Evolutionary conservation across 176 grass and related monocot genomes (phyloP).

Genomic region (Saccharum officinarum): DNA sequence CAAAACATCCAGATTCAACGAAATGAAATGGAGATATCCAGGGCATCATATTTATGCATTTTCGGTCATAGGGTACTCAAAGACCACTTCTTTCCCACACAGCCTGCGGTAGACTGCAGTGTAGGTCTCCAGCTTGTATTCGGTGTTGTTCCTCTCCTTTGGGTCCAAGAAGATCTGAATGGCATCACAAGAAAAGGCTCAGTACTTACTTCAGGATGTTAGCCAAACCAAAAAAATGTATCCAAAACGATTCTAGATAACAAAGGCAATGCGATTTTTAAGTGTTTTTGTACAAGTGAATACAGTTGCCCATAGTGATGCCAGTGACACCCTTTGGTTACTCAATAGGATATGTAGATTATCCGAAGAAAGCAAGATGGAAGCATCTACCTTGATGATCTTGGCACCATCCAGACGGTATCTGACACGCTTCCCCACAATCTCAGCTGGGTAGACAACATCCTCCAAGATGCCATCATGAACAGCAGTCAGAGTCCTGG

Average conservation of each 20-base stretch:
- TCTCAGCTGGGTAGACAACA: conserved; percentile 92
- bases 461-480: conserved; percentile 93
- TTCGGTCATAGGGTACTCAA: conserved; percentile 61
- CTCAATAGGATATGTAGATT: background rate
- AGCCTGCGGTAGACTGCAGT: conserved; percentile 84
- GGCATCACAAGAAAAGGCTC: background rate
- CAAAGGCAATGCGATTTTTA: background rate
- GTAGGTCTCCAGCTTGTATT: conserved; percentile 97
- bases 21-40: conserved; percentile 22
- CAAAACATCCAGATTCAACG: conserved; percentile 24
- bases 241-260: background rate
- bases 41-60: conserved; percentile 36
- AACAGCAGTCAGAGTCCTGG: conserved; percentile 82
- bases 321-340: background rate
- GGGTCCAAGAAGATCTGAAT: conserved; percentile 89
- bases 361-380: background rate
- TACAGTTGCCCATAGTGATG: background rate
- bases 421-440: conserved; percentile 84
- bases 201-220: background rate
- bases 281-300: background rate
- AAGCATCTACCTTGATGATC: conserved; percentile 46
- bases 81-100: conserved; percentile 76
- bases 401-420: conserved; percentile 85
- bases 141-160: conserved; percentile 94
- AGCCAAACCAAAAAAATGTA: background rate